Evolutionary conservation across 768 basidiomycete species (phyloP).

Genomic region (Exidia glandulosa): DNA sequence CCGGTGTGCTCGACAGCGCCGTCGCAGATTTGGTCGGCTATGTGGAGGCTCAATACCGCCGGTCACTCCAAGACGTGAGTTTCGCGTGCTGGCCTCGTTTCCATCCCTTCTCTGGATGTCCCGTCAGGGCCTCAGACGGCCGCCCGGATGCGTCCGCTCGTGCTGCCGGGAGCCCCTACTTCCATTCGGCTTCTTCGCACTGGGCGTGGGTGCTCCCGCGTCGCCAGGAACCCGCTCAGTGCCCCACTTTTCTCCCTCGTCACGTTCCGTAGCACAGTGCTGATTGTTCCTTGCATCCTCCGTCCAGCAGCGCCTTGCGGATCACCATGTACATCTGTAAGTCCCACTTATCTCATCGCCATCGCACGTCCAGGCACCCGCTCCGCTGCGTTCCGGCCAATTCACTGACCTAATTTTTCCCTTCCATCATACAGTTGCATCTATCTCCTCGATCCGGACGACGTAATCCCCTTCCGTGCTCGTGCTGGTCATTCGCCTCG

Average conservation of each 20-base stretch:
- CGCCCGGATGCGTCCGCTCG: too few relatives aligned
- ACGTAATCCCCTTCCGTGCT: slow-evolving; percentile 61
- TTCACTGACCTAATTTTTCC: slow-evolving; percentile 3
- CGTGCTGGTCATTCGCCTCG: slow-evolving; percentile 54
- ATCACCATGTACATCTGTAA: slow-evolving; percentile 76
- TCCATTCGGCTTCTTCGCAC: too few relatives aligned
- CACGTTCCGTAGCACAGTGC: slow-evolving; percentile 4
- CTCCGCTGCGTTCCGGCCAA: slow-evolving; percentile 2
- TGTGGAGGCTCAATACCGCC: slow-evolving; percentile 61
- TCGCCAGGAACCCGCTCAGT: slow-evolving; percentile 6
- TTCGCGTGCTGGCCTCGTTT: too few relatives aligned
- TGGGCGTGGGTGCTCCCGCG: too few relatives aligned
- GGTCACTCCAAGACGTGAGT: slow-evolving; percentile 70
- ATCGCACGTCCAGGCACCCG: not conserved
- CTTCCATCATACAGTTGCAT: slow-evolving; percentile 49
- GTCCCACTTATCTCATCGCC: slow-evolving; percentile 14
- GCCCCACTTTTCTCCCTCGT: slow-evolving; percentile 11
- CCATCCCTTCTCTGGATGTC: too few relatives aligned
- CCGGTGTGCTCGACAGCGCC: slow-evolving; percentile 43
- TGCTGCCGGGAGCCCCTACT: too few relatives aligned
- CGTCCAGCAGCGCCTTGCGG: slow-evolving; percentile 54
- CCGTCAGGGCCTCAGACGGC: too few relatives aligned
- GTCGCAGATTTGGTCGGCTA: slow-evolving; percentile 58
- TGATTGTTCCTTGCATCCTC: slow-evolving; percentile 9
- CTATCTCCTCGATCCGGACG: slow-evolving; percentile 79